These are phyloP conservation scores for Trichoderma brevicompactum DNA, from an alignment of 2,329 filamentous ascomycete genomes.

Conservation along the genomic window DNA sequence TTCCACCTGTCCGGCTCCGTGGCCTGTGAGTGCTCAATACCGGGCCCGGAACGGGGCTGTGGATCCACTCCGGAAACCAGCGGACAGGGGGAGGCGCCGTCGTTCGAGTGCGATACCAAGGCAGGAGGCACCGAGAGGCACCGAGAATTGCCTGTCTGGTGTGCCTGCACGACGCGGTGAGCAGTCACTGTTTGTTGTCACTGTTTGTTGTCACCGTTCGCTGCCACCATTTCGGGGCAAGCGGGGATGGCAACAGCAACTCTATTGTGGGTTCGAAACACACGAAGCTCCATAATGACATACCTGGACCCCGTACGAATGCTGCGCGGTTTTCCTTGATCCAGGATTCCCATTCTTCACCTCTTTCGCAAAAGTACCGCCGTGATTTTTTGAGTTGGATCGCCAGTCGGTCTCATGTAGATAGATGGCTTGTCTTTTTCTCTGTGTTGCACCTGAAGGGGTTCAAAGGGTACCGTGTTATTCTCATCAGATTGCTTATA, in stretches of 20 bases:
- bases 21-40: slow-evolving; percentile 38
- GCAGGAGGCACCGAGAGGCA: too few relatives aligned
- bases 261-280: neutral
- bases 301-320: neutral
- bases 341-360: neutral
- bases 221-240: slow-evolving; percentile 1
- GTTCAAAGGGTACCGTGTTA: too few relatives aligned
- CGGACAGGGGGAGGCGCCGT: slow-evolving; percentile 8
- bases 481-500: neutral
- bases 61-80: slow-evolving; percentile 11
- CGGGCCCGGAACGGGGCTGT: slow-evolving; percentile 35
- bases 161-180: neutral
- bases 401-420: too few relatives aligned
- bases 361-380: neutral
- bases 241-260: neutral
- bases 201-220: slow-evolving; percentile 2
- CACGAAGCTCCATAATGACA: slow-evolving; percentile 24
- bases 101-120: neutral
- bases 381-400: too few relatives aligned
- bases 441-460: too few relatives aligned
- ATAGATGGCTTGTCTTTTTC: too few relatives aligned
- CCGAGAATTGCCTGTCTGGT: neutral
- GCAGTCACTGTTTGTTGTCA: neutral
- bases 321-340: slow-evolving; percentile 5
- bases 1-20: slow-evolving; percentile 32